These are phyloP conservation scores for Pythium grandisporangium DNA, from an alignment of 352 stramenopile genomes.

Conservation along the genomic window DNA sequence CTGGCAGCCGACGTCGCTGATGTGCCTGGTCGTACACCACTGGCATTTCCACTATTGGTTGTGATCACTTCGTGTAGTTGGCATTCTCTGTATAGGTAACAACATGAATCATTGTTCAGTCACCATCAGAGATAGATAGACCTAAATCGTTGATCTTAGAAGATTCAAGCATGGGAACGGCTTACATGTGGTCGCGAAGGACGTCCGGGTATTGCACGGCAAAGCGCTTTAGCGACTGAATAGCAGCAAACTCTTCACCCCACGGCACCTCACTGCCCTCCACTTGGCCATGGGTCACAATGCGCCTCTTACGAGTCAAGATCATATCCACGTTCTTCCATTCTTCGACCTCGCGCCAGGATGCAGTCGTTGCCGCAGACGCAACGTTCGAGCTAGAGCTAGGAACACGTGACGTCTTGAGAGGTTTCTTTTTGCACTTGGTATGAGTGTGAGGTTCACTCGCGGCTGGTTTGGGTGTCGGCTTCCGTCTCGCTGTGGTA, in stretches of 20 bases:
- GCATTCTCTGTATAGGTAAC: conserved; percentile 3
- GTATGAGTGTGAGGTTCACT: no score
- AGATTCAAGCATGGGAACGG: no score
- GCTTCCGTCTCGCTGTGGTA: no score
- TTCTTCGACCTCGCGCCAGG: conserved; percentile 36
- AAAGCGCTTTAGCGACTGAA: conserved; percentile 61
- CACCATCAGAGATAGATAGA: no score
- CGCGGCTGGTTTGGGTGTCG: no score
- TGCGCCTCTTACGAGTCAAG: conserved; percentile 35
- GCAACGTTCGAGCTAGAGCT: no score
- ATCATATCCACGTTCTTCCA: conserved; percentile 53
- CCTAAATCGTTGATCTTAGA: no score
- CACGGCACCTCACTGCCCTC: conserved; percentile 37
- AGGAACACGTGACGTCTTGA: no score
- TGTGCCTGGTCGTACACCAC: not conserved
- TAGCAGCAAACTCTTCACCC: conserved; percentile 48
- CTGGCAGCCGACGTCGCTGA: conserved; percentile 11
- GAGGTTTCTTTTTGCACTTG: no score
- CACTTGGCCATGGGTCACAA: conserved; percentile 27
- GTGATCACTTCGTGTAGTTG: conserved; percentile 11
- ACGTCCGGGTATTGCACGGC: conserved; percentile 35
- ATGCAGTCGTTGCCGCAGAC: not conserved
- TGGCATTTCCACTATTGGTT: not conserved
- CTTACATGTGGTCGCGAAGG: conserved; percentile 48
- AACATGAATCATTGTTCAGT: not conserved